These are phyloP conservation scores for Chlorella sorokiniana DNA, from an alignment of 139 green algal genomes.

Conservation along the genomic window DNA sequence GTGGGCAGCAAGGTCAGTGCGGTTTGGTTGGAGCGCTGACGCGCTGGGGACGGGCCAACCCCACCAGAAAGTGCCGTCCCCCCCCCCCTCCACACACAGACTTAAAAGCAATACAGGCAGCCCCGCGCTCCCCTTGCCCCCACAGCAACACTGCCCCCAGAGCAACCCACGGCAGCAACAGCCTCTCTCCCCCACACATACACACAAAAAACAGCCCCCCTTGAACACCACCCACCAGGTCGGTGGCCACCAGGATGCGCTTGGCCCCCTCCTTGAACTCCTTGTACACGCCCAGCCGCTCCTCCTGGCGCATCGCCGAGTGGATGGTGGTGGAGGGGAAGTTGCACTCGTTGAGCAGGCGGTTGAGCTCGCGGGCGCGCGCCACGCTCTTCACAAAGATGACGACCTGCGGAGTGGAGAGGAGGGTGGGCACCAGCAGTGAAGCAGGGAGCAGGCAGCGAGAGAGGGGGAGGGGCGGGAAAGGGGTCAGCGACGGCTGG, in stretches of 20 bases:
- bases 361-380: constrained; percentile 88
- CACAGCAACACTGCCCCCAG: too few relatives aligned
- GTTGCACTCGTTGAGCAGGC: constrained; percentile 97
- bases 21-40: too few relatives aligned
- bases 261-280: constrained; percentile 95
- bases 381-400: constrained; percentile 92
- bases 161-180: too few relatives aligned
- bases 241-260: constrained; percentile 98
- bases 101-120: too few relatives aligned
- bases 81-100: too few relatives aligned
- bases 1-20: too few relatives aligned
- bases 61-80: too few relatives aligned
- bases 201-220: too few relatives aligned
- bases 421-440: background rate
- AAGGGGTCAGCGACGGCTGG: too few relatives aligned
- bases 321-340: constrained; percentile 97
- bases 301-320: constrained; percentile 84
- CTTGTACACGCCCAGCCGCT: constrained; percentile 90
- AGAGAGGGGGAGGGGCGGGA: background rate
- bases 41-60: too few relatives aligned
- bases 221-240: too few relatives aligned
- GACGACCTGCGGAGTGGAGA: constrained; percentile 72
- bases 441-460: background rate
- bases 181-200: constrained; percentile 6
- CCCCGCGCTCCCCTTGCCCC: too few relatives aligned